phyloP scores from a whole-genome alignment of 1,139 yeast species.

The Candida sp. region DNA sequence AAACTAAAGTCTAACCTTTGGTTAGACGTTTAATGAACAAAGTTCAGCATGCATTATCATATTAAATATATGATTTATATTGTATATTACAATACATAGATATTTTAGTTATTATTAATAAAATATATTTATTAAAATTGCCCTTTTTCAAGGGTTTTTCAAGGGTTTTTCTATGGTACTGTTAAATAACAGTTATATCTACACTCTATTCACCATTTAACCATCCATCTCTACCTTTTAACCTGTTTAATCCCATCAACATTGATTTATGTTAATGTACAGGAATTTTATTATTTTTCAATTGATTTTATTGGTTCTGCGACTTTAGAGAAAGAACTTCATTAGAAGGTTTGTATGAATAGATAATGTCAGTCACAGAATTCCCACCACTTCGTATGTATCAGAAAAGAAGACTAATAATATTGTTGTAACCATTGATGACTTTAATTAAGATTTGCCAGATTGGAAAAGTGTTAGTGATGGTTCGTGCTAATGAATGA shows the following conservation, averaged over 20 bases:
- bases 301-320: slow-evolving; percentile 3
- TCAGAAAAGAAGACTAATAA: too few species aligned
- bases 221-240: too few species aligned
- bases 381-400: slow-evolving; percentile 53
- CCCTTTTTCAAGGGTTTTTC: too few species aligned
- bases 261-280: too few species aligned
- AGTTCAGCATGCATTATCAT: slow-evolving; percentile 2
- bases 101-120: background rate
- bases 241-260: too few species aligned
- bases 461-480: too few species aligned
- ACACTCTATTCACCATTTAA: too few species aligned
- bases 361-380: slow-evolving; percentile 41
- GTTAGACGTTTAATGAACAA: background rate
- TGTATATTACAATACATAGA: slow-evolving; percentile 3
- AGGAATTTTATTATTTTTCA: slow-evolving; percentile 3
- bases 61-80: background rate
- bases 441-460: too few species aligned
- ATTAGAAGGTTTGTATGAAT: background rate
- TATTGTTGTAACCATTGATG: too few species aligned
- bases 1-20: background rate
- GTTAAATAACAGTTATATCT: too few species aligned
- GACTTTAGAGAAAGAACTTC: background rate
- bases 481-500: too few species aligned
- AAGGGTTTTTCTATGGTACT: too few species aligned
- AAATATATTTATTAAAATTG: background rate